Base-by-base conservation (phyloP, 306 rosid species). In the Quercus berberidifolia region DNA sequence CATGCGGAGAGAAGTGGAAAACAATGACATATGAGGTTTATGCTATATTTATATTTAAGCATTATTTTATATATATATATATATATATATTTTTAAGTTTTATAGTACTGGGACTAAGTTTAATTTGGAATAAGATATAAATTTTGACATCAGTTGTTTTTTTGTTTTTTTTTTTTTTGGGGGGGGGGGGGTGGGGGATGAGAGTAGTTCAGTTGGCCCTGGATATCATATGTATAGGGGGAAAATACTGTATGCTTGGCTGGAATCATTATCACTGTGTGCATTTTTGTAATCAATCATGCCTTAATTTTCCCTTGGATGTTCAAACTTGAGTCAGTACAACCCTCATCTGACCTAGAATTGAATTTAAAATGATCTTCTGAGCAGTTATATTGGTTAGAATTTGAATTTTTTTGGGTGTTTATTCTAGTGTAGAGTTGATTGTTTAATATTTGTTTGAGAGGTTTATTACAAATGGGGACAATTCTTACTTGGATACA, bases 1-100 rank as follows among this genome's bases (percentile, higher is more conserved):
- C 97, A 6, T 89, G 99, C 64, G 98, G 99, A 81, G 98, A 87
- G 84, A 93, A 92, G 86, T 95, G 99, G 99, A 95, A 92, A 86
- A 95, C 92, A 81, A 90, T 95, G 97, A 82, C 92, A 28, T 95
- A 84, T 84, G 99, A 95, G 94, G 99, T 95, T 75, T 11, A 79
- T 77, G 56, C 76, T 76, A 71, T 75, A 35, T 86, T 33, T 30
- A 73, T 83, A 19, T 35, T 64, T 60, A 17, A 28, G 77, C 75
- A 82, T 78, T 71, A 69, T 41, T 30, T 57, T 75, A 3, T 30
- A 1, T 26, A 1, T 25, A 1, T 18, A 2, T 60, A 31, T 70
- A n/a, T 38, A 38, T 38, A 6, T 6, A 5, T 35, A 6, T 35
- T 6, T 35, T 28, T 15, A 28, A 30, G 46, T 67, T 33, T 21